Evolutionary conservation across 148 eudicot species (phyloP), one percentile per base, ranked within the genome.

Genomic region (Diospyros kaki): DNA sequence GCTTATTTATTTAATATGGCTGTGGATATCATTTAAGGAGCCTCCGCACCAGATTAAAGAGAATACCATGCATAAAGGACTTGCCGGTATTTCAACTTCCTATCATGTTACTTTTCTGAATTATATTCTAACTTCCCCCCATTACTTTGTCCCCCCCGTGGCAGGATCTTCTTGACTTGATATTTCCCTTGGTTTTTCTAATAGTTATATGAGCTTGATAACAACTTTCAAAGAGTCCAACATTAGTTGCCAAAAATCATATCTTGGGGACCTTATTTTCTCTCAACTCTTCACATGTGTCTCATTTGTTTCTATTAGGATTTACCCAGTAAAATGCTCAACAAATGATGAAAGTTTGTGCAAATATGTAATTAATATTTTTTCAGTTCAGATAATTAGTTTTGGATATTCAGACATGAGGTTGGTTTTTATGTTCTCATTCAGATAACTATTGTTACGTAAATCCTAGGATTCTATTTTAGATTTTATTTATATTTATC

Each of bases 1-100:
- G 96, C 87, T 91, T 50, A 2, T 86, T 50, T 89, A 91, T 75
- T 68, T 91, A 40, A 73, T 83, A 58, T 89, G 89, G 90, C 65
- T 89, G 56, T 87, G 87, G 81, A 81, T 91, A 53, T 75, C 91
- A n/a, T 91, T 91, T 74, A 71, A 59, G 75, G 96, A 91, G 76
- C 96, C 93, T 72, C 69, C 76, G 4, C 82, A 6, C 68, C 84
- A 79, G 44, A 58, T 74, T 50, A 79, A 76, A 48, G 91, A 85
- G 42, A 83, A 78, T 28, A 28, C 28, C 28, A 28, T 28, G 0
- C 28, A 28, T 28, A 28, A 28, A 28, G 28, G 28, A 28, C 28
- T 28, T 28, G 28, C 28, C 28, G 28, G 28, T 28, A 28, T 28
- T 28, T 28, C 28, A 28, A 28, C 28, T 28, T 28, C 28, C 28